Evolutionary conservation across 805 yeast genomes (phyloP), one percentile per base, ranked within the genome.

Genomic region (Cyberlindnera nakhonratchasimensis): DNA sequence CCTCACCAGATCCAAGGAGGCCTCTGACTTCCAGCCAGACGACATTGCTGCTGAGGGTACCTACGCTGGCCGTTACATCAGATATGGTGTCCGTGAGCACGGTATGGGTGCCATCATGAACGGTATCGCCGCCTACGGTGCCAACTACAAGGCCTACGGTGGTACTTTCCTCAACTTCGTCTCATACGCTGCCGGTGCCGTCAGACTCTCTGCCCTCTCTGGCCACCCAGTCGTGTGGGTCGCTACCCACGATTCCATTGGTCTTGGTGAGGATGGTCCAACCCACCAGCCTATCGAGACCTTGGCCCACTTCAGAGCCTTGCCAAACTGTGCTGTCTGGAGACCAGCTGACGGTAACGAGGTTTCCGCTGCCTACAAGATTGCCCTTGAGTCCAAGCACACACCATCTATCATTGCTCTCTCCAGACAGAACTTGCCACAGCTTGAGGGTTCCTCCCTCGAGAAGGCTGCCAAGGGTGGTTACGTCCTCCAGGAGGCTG

Each of bases 31-130:
- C 90, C 96, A 93, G 78, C 86, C 93, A 42, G 86, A 88, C 42
- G 61, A 79, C 43, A 70, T 88, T 49, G 70, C 88, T 46, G 80
- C 80, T 36, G 71, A 87, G 54, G 98, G 98, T 69, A 80, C 80
- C 62, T 90, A 83, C 75, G 51, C 80, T 45, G 99, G 99, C 65
- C 83, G 96, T 66, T 91, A 91, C 75, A 75, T 91, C 69, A 84
- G 97, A 74, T 91, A 83, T 67, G 99, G 99, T 82, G 96, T 91
- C 53, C 85, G 99, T 72, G 99, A 91, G 77, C 98, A 93, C 71
- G 97, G 87, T 68, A 89, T 91, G 97, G 96, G 96, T 72, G 96
- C 97, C 53, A 85, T 90, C 67, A 77, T 90, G 80, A 91, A 93
- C 72, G 99, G 99, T 83, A 85, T 91, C 58, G 76, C 93, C 46